Evolutionary conservation across 23 red algal species (phyloP), one percentile per base, ranked within the genome.

Genomic region (Gracilaria gracilis): DNA sequence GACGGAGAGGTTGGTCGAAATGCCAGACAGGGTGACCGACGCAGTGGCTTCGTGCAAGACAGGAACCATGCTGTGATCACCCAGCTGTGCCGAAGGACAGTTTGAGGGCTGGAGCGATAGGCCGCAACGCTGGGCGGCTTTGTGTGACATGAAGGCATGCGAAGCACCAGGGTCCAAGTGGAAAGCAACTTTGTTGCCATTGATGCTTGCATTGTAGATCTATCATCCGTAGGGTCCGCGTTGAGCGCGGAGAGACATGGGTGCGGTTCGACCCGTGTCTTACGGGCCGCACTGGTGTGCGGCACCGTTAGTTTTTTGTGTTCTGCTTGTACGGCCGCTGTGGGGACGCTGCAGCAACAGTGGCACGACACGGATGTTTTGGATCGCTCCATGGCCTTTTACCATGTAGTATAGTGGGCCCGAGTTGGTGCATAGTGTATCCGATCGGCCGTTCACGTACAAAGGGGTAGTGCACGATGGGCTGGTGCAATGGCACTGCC

Each of bases 141-240:
- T 35, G 17, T 4, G 57, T 13, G 51, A 46, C 54, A 83, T 36
- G 31, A 83, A 66, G 14, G 50, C 57, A 40, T 83, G 80, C 4
- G 1, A 61, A 6, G 80, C 53, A 13, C 50, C 50, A 36, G 55
- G 57, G 36, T 66, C 55, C 11, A 83, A 16, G 16, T 44, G 21
- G 20, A 58, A 19, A 27, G 20, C 36, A 11, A 83, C n/a, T 7
- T 24, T 7, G 15, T 17, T 0, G 8, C 55, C 57, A n/a, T 44
- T 48, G 7, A 33, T 6, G 23, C 7, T 23, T 23, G n/a, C 12
- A n/a, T 44, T 16, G 23, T 16, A 83, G 28, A 65, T n/a, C n/a
- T n/a, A n/a, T n/a, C 4, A 83, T 57, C 80, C 0, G 9, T 16
- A 34, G n/a, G 38, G 13, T 58, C 28, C 11, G 7, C 27, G 29